Conservation (phyloP, 2,329 filamentous ascomycete genomes). For the Talaromyces atroroseus region DNA sequence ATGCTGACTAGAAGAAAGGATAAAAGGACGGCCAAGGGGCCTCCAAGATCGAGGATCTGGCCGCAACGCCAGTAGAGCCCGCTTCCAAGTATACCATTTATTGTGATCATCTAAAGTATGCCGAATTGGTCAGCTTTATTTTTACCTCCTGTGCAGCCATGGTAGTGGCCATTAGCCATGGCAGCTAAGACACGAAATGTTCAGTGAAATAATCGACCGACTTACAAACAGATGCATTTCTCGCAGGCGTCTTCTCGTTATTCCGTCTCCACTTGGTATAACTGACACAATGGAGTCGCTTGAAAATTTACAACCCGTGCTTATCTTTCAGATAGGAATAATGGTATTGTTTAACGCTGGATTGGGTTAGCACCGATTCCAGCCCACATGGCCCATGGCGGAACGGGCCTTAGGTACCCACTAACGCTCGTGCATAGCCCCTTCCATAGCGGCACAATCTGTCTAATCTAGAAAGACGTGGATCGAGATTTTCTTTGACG, state of each 20-base stretch:
- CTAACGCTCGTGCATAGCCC: too few relatives aligned
- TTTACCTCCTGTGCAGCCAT: background rate
- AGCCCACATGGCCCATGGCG: too few relatives aligned
- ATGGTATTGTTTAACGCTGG: too few relatives aligned
- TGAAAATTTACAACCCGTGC: too few relatives aligned
- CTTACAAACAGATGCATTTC: constrained; percentile 25
- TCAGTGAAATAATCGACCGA: background rate
- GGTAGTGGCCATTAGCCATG: background rate
- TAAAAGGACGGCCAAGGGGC: constrained; percentile 28
- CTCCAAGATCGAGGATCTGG: constrained; percentile 29
- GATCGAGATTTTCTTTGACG: too few relatives aligned
- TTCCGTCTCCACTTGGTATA: constrained; percentile 3
- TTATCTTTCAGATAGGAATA: too few relatives aligned
- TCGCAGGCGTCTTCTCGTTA: constrained; percentile 13
- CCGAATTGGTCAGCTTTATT: background rate
- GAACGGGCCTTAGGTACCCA: too few relatives aligned
- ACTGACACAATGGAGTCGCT: constrained; percentile 4
- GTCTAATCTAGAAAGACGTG: too few relatives aligned
- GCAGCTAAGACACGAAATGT: background rate
- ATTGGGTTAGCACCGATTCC: too few relatives aligned
- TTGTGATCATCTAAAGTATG: constrained; percentile 28
- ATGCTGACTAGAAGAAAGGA: constrained; percentile 29
- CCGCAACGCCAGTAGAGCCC: constrained; percentile 30
- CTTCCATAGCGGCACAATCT: too few relatives aligned
- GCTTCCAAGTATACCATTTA: constrained; percentile 31